Evolutionary conservation across 108 stramenopile species (phyloP).

Genomic region (Schizochytrium sp.): DNA sequence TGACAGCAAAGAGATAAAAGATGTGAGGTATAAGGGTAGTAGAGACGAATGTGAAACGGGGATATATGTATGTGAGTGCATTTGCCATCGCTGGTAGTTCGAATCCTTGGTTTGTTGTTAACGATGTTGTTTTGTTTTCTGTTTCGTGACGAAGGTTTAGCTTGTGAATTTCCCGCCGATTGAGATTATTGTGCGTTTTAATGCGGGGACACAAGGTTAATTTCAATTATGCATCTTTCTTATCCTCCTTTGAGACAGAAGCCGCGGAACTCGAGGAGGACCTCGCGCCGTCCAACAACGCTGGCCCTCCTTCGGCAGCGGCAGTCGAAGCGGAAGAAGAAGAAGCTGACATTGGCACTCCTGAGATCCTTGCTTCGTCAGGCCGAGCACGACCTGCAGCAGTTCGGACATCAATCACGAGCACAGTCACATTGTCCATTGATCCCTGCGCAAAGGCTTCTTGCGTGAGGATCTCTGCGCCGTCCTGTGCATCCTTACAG

Average conservation of each 20-base stretch:
- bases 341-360: neutral
- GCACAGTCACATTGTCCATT: slow-evolving; percentile 63
- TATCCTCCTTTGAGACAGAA: neutral
- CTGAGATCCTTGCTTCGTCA: neutral
- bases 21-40: too few species aligned
- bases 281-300: slow-evolving; percentile 36
- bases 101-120: too few species aligned
- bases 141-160: too few species aligned
- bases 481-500: slow-evolving; percentile 10
- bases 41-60: too few species aligned
- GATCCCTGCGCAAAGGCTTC: slow-evolving; percentile 47
- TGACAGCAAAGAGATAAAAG: too few species aligned
- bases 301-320: neutral
- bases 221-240: neutral
- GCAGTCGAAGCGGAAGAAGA: neutral
- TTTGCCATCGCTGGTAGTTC: too few species aligned
- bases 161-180: too few species aligned
- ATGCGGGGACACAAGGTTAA: neutral
- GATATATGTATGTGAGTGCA: too few species aligned
- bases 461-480: slow-evolving; percentile 42
- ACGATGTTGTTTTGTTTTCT: too few species aligned
- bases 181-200: neutral
- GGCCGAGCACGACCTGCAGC: neutral
- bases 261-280: neutral
- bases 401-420: slow-evolving; percentile 59